Base-by-base conservation (phyloP, 2,329 filamentous ascomycete genomes). In the Botrytis fabae region DNA sequence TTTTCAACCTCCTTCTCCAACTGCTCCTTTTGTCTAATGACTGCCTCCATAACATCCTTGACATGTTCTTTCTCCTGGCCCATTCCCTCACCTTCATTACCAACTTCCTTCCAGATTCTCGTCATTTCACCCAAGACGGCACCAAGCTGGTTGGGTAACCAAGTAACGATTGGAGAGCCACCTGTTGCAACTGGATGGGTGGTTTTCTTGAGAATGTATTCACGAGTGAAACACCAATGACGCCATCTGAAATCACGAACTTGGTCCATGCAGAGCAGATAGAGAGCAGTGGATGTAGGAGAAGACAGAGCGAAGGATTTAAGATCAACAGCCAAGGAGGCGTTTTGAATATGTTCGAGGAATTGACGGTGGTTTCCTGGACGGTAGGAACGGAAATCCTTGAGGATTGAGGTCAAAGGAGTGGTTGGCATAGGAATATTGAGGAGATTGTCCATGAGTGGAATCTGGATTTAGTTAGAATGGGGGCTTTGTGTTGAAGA, bases 311-410 rank as follows among this genome's bases (percentile, higher is more conserved):
- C 90, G 78, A 88, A 93, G 9, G 85, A 85, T 75, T 88, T 88
- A 25, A 92, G 82, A 14, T 86, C 85, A 1, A 89, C 80, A 46
- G 85, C 81, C 38, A 80, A 77, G 9, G 87, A 85, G 73, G 83
- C 83, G 71, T 83, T 82, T 74, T 86, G 83, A 35, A 97, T 92
- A 80, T 91, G 91, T 75, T 89, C 87, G 48, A 98, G 86, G 82
- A 98, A 98, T 76, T 91, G 89, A 60, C 94, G 90, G 82, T 98
- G 95, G 78, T 97, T 95, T 71, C 92, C 92, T 4, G 95, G 95
- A 0, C 95, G 89, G 82, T 98, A 98, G 80, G 92, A 87, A 75
- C 95, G 89, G 85, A 98, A 98, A 82, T 98, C 95, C 76, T 90
- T 86, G 32, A 98, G 87, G 80, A 97, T 97, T 72, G 92, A 90